Percentiles rank a stretch among this genome's conserved stretches.
Conservation (phyloP, 1,284 basidiomycete species). For the Papiliotrema fonsecae region DNA sequence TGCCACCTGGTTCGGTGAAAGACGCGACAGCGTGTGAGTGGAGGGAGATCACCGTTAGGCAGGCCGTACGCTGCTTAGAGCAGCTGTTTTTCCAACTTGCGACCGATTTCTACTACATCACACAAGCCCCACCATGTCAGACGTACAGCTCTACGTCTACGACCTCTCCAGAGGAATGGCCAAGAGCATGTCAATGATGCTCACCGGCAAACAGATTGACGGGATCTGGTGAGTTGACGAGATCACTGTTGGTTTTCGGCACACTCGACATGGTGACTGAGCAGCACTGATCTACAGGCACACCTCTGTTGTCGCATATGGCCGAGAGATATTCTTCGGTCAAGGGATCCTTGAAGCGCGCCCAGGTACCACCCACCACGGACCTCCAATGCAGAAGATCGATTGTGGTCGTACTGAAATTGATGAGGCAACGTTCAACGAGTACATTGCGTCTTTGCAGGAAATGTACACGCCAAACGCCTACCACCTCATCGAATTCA, state of each 20-base stretch:
- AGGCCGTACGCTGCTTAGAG: no score
- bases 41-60: no score
- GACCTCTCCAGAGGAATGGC: constrained; percentile 84
- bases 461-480: constrained; percentile 80
- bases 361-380: constrained; percentile 80
- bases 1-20: neutral
- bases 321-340: constrained; percentile 82
- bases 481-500: constrained; percentile 75
- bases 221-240: constrained; percentile 66
- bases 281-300: constrained; percentile 45
- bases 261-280: neutral
- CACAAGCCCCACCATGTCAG: constrained; percentile 33
- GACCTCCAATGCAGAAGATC: constrained; percentile 65
- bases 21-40: neutral
- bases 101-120: neutral
- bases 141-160: constrained; percentile 78
- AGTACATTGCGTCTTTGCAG: constrained; percentile 69
- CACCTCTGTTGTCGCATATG: constrained; percentile 80
- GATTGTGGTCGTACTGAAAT: constrained; percentile 76
- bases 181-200: constrained; percentile 63
- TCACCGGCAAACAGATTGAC: constrained; percentile 80
- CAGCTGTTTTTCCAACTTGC: no score
- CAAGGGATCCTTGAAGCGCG: constrained; percentile 64
- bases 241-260: neutral
- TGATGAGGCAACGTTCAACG: constrained; percentile 75